Evolutionary conservation across 2,329 filamentous ascomycete species (phyloP), one percentile per base, ranked within the genome.

Genomic region (Chaetothyriales sp.): DNA sequence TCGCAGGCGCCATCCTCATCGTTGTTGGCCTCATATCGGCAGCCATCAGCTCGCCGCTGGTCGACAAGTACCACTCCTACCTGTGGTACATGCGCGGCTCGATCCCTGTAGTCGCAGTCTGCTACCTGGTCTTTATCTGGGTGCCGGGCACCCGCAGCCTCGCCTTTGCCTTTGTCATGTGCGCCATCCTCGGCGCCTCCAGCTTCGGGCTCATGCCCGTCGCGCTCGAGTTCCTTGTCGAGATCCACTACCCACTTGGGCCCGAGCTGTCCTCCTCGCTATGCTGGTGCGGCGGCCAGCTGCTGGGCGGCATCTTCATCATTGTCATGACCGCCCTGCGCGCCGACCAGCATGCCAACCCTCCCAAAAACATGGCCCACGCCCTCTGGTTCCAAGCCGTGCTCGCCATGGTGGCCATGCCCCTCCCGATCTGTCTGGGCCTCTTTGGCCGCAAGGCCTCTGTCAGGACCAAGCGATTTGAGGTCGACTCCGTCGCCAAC

Each of bases 1-100:
- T 96, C 61, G 87, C 83, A 9, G 92, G 92, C 56, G 92, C 85
- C 0, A 68, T 96, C 7, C 76, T 96, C 32, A 96, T 96, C 63
- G 74, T 95, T 46, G 85, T 92, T 49, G 92, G 92, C 7, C 79
- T 98, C 1, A 73, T 93, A 44, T 68, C 77, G 3, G 77, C 87
- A 0, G 92, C 87, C 12, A 72, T 94, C 54, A 75, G 80, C 0
- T 86, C 83, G 0, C 90, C 90, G 0, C 73, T 95, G 58, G 78
- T 94, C 55, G 92, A 96, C 69, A 79, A 83, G 49, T 89, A 81
- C 51, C 93, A 95, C 66, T 73, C 77, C 22, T 94, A 89, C 62
- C 70, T 95, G 0, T 64, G 77, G 3, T 78, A 81, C 20, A 80
- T 93, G 66, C 86, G 86, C 61, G 57, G 83, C 25, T 73, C 86